Evolutionary conservation across 2,329 filamentous ascomycete genomes (phyloP).

Genomic region (Xylariaceae sp.): DNA sequence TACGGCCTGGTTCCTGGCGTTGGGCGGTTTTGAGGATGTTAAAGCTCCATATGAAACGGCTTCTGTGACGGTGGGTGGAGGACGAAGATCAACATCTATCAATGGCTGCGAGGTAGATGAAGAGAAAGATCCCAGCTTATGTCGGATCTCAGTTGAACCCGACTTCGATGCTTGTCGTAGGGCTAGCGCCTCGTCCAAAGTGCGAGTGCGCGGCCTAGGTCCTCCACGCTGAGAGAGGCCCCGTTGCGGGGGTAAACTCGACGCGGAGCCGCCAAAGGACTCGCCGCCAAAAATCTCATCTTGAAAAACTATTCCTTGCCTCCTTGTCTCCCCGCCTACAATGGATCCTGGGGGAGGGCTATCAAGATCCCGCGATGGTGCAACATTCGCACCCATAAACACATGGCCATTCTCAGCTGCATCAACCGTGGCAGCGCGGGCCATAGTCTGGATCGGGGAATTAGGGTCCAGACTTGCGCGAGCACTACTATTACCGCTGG

Average conservation of each 20-base stretch:
- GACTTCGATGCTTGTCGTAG: slow-evolving; percentile 44
- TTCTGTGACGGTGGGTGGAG: slow-evolving; percentile 40
- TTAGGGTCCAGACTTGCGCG: slow-evolving; percentile 30
- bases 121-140: slow-evolving; percentile 63
- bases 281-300: slow-evolving; percentile 53
- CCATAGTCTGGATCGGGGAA: slow-evolving; percentile 39
- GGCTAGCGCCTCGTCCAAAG: slow-evolving; percentile 48
- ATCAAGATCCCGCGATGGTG: slow-evolving; percentile 34
- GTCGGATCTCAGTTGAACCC: slow-evolving; percentile 45
- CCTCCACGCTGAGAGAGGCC: slow-evolving; percentile 21
- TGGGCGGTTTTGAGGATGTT: slow-evolving; percentile 33
- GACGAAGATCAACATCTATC: slow-evolving; percentile 42
- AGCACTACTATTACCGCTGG: slow-evolving; percentile 20
- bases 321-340: slow-evolving; percentile 42
- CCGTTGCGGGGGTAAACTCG: slow-evolving; percentile 38
- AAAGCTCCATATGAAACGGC: slow-evolving; percentile 42
- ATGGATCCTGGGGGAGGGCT: slow-evolving; percentile 43
- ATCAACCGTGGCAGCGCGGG: slow-evolving; percentile 66
- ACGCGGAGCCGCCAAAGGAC: slow-evolving; percentile 45
- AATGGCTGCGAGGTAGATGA: slow-evolving; percentile 55
- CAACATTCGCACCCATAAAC: slow-evolving; percentile 22
- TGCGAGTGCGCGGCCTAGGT: slow-evolving; percentile 53
- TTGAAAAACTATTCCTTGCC: slow-evolving; percentile 59
- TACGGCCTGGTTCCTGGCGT: slow-evolving; percentile 30
- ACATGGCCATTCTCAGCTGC: slow-evolving; percentile 36